Percentiles rank a stretch among this genome's conserved stretches.
phyloP scores from a whole-genome alignment of 257 asterid genomes.

The Striga asiatica region DNA sequence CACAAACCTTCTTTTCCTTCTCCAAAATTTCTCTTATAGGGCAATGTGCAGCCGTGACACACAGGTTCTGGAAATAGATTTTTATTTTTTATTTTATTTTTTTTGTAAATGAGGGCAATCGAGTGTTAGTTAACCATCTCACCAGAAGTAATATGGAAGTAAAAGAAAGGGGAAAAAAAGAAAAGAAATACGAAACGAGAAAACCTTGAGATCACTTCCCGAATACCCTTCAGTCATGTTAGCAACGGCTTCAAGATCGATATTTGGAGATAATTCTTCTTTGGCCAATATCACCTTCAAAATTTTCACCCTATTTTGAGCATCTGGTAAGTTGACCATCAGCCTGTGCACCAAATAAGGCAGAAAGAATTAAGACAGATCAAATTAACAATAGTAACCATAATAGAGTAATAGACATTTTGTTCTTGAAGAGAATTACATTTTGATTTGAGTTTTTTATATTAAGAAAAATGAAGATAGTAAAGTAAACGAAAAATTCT shows the following conservation, averaged over 20 bases:
- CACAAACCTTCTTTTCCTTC: conserved; percentile 46
- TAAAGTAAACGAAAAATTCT: no score
- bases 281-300: conserved; percentile 57
- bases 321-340: conserved; percentile 90
- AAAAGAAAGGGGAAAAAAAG: no score
- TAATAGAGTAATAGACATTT: no score
- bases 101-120: conserved; percentile 3
- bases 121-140: background rate
- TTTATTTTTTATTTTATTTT: no score
- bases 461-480: no score
- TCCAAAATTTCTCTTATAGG: conserved; percentile 64
- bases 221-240: conserved; percentile 86
- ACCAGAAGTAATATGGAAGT: background rate
- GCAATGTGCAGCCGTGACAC: conserved; percentile 66
- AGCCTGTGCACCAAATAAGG: conserved; percentile 49
- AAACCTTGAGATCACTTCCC: conserved; percentile 94
- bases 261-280: conserved; percentile 58
- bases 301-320: conserved; percentile 61
- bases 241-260: conserved; percentile 76
- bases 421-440: no score
- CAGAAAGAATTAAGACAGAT: no score
- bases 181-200: conserved; percentile 8
- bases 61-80: conserved; percentile 40
- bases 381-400: no score
- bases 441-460: no score